These are phyloP conservation scores for Plasmodium inui DNA, from an alignment of 169 alveolate species.

Conservation along the genomic window DNA sequence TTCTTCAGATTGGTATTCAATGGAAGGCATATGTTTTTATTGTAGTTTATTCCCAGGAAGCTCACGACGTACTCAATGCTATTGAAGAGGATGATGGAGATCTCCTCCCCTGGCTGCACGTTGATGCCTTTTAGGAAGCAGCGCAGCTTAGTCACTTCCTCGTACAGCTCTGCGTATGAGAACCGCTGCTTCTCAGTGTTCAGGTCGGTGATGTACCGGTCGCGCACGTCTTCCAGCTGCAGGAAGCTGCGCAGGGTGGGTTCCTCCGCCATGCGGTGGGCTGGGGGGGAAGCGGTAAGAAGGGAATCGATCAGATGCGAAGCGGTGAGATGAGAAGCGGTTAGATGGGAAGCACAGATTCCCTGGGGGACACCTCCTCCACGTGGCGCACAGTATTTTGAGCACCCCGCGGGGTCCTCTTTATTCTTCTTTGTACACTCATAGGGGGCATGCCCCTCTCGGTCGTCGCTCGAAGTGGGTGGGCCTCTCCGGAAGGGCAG, in stretches of 20 bases:
- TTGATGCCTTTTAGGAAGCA: slow-evolving; percentile 31
- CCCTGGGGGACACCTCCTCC: not conserved
- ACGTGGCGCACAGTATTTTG: not conserved
- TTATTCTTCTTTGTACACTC: not conserved
- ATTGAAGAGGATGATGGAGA: slow-evolving; percentile 50
- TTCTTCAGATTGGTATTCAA: slow-evolving; percentile 64
- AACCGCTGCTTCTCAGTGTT: slow-evolving; percentile 36
- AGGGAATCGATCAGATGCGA: not conserved
- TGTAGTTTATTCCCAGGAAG: slow-evolving; percentile 45
- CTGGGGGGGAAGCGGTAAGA: not conserved
- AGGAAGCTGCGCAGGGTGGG: slow-evolving; percentile 15
- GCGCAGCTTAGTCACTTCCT: slow-evolving; percentile 23
- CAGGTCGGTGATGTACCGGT: slow-evolving; percentile 33
- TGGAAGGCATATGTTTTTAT: slow-evolving; percentile 52
- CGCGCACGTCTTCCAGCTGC: slow-evolving; percentile 36
- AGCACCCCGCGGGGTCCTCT: too few relatives aligned
- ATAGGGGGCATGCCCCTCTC: not conserved
- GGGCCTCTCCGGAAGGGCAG: not conserved
- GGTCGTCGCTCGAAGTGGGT: not conserved
- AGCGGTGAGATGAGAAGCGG: too few relatives aligned
- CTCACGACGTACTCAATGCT: slow-evolving; percentile 62
- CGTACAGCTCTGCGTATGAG: slow-evolving; percentile 37
- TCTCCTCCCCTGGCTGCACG: slow-evolving; percentile 25
- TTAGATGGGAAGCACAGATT: not conserved
- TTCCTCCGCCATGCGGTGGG: not conserved